A percentile compares a stretch with the other conserved stretches of the same genome.
Evolutionary conservation across 129 eudicot species (phyloP).

Genomic region (Flaveria brownii): DNA sequence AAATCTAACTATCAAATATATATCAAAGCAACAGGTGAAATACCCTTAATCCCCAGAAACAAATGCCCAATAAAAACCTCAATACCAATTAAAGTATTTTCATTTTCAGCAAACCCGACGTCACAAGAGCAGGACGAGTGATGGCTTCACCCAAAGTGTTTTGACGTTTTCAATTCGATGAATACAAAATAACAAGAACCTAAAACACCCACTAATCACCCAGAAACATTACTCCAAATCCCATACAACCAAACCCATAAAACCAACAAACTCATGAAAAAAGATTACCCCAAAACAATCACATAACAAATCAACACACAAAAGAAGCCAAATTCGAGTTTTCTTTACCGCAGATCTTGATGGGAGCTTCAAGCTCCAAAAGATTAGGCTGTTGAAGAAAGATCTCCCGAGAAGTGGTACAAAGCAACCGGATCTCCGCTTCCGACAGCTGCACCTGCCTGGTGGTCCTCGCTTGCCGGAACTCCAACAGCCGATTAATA

Average conservation of each 20-base stretch:
- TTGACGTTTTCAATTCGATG: neutral
- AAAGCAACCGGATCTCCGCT: conserved; percentile 71
- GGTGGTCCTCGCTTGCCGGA: conserved; percentile 56
- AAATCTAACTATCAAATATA: neutral
- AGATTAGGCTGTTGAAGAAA: conserved; percentile 75
- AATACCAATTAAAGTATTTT: too few relatives aligned
- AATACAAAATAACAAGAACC: conserved; percentile 7
- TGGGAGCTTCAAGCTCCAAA: conserved; percentile 78
- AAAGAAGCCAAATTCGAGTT: neutral
- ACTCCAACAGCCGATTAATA: conserved; percentile 65
- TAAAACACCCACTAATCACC: neutral
- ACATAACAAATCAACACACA: neutral
- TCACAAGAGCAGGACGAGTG: too few relatives aligned
- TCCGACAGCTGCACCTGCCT: conserved; percentile 83
- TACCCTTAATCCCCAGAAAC: too few relatives aligned
- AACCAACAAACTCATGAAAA: too few relatives aligned
- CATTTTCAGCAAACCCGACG: too few relatives aligned
- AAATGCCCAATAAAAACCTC: too few relatives aligned
- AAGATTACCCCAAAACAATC: neutral
- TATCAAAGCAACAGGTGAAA: neutral
- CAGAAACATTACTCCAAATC: too few relatives aligned
- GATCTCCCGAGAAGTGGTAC: conserved; percentile 52
- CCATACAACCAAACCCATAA: too few relatives aligned
- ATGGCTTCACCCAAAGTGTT: neutral
- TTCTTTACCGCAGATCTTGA: conserved; percentile 78